phyloP scores from a whole-genome alignment of 2,329 filamentous ascomycete genomes.

The Chaetoscypha palmicola region DNA sequence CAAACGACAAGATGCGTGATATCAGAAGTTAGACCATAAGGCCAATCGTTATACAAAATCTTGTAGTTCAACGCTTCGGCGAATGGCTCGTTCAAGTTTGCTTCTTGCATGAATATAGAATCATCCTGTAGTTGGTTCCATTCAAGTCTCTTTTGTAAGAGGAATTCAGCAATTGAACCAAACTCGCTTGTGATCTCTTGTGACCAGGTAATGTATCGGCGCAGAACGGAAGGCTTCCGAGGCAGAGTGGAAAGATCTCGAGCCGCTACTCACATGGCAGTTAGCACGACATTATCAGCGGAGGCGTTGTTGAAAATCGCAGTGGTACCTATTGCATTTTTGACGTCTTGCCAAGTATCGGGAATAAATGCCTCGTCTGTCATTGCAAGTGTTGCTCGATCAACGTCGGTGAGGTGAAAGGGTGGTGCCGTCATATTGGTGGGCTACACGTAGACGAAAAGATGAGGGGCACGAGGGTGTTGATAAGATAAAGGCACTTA shows the following conservation, averaged over 20 bases:
- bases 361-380: neutral
- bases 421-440: no score
- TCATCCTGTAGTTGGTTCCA: neutral
- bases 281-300: no score
- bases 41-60: neutral
- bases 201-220: neutral
- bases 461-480: no score
- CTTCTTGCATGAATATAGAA: no score
- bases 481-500: no score
- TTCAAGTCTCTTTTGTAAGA: neutral
- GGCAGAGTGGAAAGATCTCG: neutral
- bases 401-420: neutral
- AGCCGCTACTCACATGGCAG: neutral
- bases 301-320: no score
- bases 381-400: neutral
- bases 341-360: neutral
- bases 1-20: neutral
- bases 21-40: neutral
- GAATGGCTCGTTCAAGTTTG: no score
- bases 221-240: neutral
- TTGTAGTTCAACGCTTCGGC: neutral
- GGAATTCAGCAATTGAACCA: neutral
- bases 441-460: no score
- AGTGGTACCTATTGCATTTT: no score
- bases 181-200: neutral